Evolutionary conservation across 371 early-diverging fungal species (phyloP).

Genomic region (Mortierella sp.): DNA sequence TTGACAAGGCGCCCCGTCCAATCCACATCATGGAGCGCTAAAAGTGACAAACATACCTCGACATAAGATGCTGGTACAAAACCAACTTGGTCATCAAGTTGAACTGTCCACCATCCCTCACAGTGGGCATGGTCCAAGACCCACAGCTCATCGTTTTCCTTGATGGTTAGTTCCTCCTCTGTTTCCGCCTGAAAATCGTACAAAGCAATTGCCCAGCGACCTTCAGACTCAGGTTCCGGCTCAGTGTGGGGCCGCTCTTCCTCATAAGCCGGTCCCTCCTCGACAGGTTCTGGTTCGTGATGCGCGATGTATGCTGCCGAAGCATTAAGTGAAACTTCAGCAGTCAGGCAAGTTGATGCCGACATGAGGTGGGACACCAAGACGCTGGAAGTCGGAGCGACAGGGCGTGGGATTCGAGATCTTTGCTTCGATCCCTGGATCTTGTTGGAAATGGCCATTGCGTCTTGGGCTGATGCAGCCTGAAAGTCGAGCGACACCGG

Average conservation of each 20-base stretch:
- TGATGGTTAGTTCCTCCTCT: constrained; percentile 79
- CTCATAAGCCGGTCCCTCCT: constrained; percentile 47
- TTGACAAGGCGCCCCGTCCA: too few species aligned
- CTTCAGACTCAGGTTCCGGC: constrained; percentile 52
- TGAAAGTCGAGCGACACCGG: constrained; percentile 72
- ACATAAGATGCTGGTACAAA: constrained; percentile 69
- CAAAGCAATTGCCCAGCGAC: constrained; percentile 71
- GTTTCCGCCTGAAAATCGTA: constrained; percentile 82
- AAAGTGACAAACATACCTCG: constrained; percentile 25
- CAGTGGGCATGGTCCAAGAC: constrained; percentile 78
- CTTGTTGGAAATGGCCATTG: constrained; percentile 72
- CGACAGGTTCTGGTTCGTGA: constrained; percentile 23
- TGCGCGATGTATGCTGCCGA: constrained; percentile 35
- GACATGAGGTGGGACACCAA: constrained; percentile 43
- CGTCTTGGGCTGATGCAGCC: constrained; percentile 73
- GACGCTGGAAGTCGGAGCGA: constrained; percentile 27
- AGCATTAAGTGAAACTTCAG: constrained; percentile 45
- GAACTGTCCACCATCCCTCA: constrained; percentile 82
- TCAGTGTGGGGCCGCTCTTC: constrained; percentile 39
- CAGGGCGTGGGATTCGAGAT: constrained; percentile 53
- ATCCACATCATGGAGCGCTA: too few species aligned
- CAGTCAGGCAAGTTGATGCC: constrained; percentile 47
- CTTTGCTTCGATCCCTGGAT: constrained; percentile 65
- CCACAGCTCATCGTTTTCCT: constrained; percentile 79
- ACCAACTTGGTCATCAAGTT: constrained; percentile 58